These are phyloP conservation scores for Corymbia calophylla DNA, from an alignment of 441 rosid species.

Conservation along the genomic window DNA sequence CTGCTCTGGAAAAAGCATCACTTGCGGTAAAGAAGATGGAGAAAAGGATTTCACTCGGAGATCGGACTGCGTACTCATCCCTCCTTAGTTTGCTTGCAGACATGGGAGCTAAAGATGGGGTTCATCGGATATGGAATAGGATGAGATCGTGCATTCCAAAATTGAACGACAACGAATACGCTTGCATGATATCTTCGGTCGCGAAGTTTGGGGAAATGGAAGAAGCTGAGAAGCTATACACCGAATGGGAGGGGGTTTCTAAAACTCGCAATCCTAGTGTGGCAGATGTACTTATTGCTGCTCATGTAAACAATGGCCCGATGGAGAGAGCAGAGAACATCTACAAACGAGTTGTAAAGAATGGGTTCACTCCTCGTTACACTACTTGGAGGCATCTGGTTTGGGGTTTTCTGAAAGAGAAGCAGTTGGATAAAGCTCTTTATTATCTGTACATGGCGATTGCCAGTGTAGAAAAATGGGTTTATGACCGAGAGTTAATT, in stretches of 20 bases:
- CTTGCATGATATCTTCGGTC: conserved; percentile 62
- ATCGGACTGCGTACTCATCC: conserved; percentile 57
- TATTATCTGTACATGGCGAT: conserved; percentile 62
- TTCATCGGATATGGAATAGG: conserved; percentile 60
- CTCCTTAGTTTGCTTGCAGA: conserved; percentile 64
- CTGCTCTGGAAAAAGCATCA: conserved; percentile 45
- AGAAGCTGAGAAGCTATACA: conserved; percentile 63
- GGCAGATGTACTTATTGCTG: conserved; percentile 62
- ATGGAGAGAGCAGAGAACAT: conserved; percentile 47
- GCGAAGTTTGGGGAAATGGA: conserved; percentile 58
- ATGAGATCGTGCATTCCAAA: conserved; percentile 47
- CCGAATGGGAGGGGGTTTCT: conserved; percentile 76
- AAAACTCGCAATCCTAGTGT: conserved; percentile 47
- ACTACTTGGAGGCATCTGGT: conserved; percentile 83
- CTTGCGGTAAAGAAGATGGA: conserved; percentile 80
- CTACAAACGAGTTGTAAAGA: conserved; percentile 34
- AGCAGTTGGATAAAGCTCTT: conserved; percentile 42
- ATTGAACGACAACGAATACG: conserved; percentile 70
- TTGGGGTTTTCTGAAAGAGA: conserved; percentile 51
- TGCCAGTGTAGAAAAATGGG: conserved; percentile 60
- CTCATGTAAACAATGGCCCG: conserved; percentile 46
- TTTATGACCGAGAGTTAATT: conserved; percentile 41
- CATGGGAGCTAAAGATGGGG: conserved; percentile 54
- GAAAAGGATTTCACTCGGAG: conserved; percentile 48
- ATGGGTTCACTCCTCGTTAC: conserved; percentile 53